Conservation (phyloP, 306 rosid genomes). For the Quercus suber region DNA sequence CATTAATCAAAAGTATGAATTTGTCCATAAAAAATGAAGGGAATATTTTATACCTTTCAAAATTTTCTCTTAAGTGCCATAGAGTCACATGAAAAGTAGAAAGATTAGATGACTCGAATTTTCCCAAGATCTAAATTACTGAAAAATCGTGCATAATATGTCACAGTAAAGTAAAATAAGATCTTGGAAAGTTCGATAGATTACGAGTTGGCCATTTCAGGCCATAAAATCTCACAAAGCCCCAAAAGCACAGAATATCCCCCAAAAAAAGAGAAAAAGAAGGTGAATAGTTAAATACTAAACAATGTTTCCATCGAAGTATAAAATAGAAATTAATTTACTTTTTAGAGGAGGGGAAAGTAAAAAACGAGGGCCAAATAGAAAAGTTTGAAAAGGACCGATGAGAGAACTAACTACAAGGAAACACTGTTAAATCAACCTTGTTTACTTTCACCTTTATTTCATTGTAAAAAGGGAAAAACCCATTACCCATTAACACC, state of each 20-base stretch:
- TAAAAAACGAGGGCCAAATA: conserved; percentile 20
- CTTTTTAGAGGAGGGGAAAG: conserved; percentile 35
- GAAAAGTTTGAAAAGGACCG: conserved; percentile 43
- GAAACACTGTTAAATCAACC: conserved; percentile 40
- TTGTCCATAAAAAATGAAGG: not conserved
- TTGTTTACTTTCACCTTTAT: conserved; percentile 31
- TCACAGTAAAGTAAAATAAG: not conserved
- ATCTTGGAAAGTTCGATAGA: not conserved
- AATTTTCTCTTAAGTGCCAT: not conserved
- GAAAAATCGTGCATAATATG: not conserved
- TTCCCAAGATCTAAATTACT: not conserved
- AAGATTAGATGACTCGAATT: not conserved
- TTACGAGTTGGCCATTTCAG: not conserved
- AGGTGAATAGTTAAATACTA: conserved; percentile 25
- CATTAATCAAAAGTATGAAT: not conserved
- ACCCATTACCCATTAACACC: conserved; percentile 14
- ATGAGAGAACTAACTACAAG: conserved; percentile 32
- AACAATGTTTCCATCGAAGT: conserved; percentile 36
- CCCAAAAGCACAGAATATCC: conserved; percentile 44
- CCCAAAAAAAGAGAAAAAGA: not conserved
- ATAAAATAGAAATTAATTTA: conserved; percentile 26
- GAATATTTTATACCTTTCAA: not conserved
- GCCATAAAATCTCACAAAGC: conserved; percentile 16
- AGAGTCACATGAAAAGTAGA: not conserved
- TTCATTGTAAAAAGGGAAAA: conserved; percentile 12